These are phyloP conservation scores for Spencermartinsiella ligniputridi DNA, from an alignment of 1,139 yeast genomes.

Conservation along the genomic window DNA sequence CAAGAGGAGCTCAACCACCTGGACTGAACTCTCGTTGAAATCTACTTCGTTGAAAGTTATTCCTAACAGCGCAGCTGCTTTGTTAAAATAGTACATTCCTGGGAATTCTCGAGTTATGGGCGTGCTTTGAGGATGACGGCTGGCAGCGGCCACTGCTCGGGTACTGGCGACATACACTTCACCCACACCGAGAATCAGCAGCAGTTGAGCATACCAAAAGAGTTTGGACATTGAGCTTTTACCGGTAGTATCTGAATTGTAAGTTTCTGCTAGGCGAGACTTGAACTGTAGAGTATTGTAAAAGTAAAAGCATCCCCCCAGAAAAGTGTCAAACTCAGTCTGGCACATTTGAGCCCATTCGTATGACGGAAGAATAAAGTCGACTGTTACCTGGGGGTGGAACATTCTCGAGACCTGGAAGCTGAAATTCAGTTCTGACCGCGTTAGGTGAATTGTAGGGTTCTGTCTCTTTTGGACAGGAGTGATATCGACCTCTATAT, in stretches of 20 bases:
- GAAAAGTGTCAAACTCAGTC: constrained; percentile 71
- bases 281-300: constrained; percentile 61
- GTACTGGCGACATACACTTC: constrained; percentile 54
- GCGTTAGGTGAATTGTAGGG: neutral
- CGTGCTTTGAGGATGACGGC: neutral
- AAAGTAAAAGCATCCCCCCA: constrained; percentile 82
- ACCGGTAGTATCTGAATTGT: constrained; percentile 9
- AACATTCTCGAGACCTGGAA: neutral
- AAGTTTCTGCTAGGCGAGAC: constrained; percentile 16
- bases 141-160: neutral
- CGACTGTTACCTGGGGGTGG: constrained; percentile 3
- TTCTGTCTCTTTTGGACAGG: neutral
- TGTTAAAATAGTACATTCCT: constrained; percentile 17
- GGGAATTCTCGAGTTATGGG: constrained; percentile 13
- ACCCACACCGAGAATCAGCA: constrained; percentile 75
- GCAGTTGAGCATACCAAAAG: constrained; percentile 71
- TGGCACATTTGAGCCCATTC: constrained; percentile 71
- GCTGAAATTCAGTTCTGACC: neutral
- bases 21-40: constrained; percentile 17
- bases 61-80: constrained; percentile 19
- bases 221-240: constrained; percentile 16
- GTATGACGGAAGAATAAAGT: constrained; percentile 57
- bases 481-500: constrained; percentile 1
- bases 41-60: constrained; percentile 22
- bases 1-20: constrained; percentile 70